Evolutionary conservation across 1,284 basidiomycete genomes (phyloP), one percentile per base, ranked within the genome.

Genomic region (Microbotryum saponariae): DNA sequence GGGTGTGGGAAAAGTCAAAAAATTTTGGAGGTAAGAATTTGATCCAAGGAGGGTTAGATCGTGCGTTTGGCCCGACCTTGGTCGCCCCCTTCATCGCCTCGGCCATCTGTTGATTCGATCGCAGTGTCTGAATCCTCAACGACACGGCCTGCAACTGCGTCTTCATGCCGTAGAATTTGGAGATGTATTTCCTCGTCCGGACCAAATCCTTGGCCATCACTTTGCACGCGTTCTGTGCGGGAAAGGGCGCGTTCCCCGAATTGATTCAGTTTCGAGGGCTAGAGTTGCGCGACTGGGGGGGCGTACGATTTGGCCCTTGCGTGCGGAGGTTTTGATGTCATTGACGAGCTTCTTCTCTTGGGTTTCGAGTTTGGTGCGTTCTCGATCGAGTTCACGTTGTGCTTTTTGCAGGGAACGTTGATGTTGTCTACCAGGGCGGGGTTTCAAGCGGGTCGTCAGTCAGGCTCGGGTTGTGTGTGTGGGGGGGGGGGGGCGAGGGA

Each of bases 181-280:
- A 92, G 37, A 96, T 82, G 75, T 98, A 97, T 73, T 89, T 83
- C 56, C 96, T 82, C 27, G 94, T 97, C 66, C 96, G 83, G 66
- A 98, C 92, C 61, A 99, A 86, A 75, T 99, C 96, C 76, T 96
- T 97, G 45, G 96, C 96, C 87, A 97, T 96, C 65, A 98, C 88
- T 80, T 97, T 98, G 81, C 93, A 97, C 16, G 91, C 91, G 75
- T 91, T 91, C 91, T 96, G 74, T 27, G 2, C 23, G 23, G 23
- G 27, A 27, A 27, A 27, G 27, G 27, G 6, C 27, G 4, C 27
- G 27, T 27, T 27, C 27, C 27, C 27, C 27, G 27, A 27, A 6
- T 6, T 6, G 6, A 27, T 27, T 27, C 27, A 27, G 27, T 27
- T 27, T 27, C 27, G 6, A 27, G 6, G 27, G 27, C 27, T 27